Evolutionary conservation across 768 basidiomycete genomes (phyloP).

Genomic region (Kwoniella dejecticola): DNA sequence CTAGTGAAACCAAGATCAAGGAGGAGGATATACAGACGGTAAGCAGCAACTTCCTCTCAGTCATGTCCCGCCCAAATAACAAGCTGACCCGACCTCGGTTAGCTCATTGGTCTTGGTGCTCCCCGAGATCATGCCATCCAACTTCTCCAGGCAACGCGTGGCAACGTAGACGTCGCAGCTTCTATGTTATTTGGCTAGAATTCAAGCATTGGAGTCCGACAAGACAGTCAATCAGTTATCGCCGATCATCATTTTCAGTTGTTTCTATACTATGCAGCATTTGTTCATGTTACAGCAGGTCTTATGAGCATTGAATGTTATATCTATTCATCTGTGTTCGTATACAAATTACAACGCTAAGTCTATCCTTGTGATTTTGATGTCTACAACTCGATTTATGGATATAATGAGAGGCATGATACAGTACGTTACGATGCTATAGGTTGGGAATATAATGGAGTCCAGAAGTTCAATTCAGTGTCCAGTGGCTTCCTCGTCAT

Average conservation of each 20-base stretch:
- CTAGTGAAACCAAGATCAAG: slow-evolving; percentile 49
- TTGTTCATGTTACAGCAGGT: too few relatives aligned
- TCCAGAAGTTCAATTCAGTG: neutral
- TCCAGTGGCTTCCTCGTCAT: slow-evolving; percentile 58
- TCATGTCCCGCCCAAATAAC: too few relatives aligned
- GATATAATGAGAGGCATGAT: too few relatives aligned
- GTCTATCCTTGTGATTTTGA: too few relatives aligned
- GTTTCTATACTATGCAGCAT: too few relatives aligned
- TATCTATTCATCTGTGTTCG: too few relatives aligned
- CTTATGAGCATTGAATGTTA: too few relatives aligned
- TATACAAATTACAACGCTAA: too few relatives aligned
- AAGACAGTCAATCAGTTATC: neutral
- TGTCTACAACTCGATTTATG: too few relatives aligned
- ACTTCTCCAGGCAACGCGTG: slow-evolving; percentile 74
- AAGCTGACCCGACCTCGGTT: neutral
- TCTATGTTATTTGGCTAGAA: slow-evolving; percentile 69
- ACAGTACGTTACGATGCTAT: too few relatives aligned
- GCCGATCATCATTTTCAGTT: too few relatives aligned
- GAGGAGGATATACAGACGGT: slow-evolving; percentile 66
- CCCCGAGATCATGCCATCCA: slow-evolving; percentile 74
- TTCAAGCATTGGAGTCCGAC: neutral
- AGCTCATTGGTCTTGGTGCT: slow-evolving; percentile 75
- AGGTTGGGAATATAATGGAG: too few relatives aligned
- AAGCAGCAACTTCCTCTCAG: slow-evolving; percentile 8
- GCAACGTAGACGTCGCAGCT: slow-evolving; percentile 85